These are phyloP conservation scores for Calocybe gambosa DNA, from an alignment of 1,284 basidiomycete genomes.

Conservation along the genomic window DNA sequence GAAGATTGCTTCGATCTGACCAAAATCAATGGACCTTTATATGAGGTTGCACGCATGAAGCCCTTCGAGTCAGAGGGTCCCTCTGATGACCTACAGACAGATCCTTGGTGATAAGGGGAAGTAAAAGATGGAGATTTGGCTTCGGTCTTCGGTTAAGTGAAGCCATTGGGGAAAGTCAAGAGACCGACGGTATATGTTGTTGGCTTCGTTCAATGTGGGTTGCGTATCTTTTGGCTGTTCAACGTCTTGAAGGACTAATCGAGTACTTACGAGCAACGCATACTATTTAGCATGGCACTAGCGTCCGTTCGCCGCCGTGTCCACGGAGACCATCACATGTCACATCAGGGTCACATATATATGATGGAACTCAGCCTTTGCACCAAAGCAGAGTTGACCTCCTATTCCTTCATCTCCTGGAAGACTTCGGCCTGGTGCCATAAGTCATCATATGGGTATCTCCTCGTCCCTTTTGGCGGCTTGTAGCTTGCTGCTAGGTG, in stretches of 20 bases:
- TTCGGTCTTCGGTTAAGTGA: neutral
- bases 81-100: neutral
- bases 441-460: conserved; percentile 5
- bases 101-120: too few relatives aligned
- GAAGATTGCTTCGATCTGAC: neutral
- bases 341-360: conserved; percentile 5
- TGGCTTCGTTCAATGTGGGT: too few relatives aligned
- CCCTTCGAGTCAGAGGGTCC: neutral
- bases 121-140: neutral
- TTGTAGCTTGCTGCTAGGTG: conserved; percentile 6
- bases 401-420: conserved; percentile 7
- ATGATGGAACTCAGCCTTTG: neutral
- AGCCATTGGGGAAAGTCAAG: neutral
- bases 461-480: conserved; percentile 10
- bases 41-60: neutral
- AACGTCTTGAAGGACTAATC: too few relatives aligned
- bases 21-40: neutral
- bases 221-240: neutral
- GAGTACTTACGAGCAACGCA: too few relatives aligned
- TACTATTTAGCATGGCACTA: neutral
- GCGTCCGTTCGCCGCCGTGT: neutral
- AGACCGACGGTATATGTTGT: too few relatives aligned
- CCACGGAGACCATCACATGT: conserved; percentile 3
- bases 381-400: conserved; percentile 15
- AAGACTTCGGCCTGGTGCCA: conserved; percentile 11